Evolutionary conservation across 2,329 filamentous ascomycete species (phyloP), one percentile per base, ranked within the genome.

Genomic region (Diaporthe sp.): DNA sequence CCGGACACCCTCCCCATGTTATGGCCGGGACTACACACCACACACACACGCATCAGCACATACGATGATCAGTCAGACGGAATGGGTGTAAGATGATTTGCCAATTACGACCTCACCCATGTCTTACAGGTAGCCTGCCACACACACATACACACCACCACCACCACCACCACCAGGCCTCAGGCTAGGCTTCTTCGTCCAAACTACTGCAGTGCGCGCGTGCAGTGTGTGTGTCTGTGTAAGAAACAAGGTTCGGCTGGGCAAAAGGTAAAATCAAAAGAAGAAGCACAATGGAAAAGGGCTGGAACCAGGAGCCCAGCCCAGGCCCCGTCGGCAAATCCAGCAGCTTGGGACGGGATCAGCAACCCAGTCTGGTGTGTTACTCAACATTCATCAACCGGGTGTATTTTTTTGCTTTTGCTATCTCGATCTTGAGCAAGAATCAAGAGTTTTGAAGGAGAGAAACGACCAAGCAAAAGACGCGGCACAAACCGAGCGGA

Each of bases 81-180:
- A 67, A 72, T 73, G 49, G 74, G 61, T 76, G 74, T 72, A 74
- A 74, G 70, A 73, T 76, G 74, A 76, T 75, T 75, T 71, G 74
- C 58, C 74, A 57, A 73, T 73, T 71, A 25, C 1, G 15, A 22
- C 28, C 13, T 22, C 65, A 6, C 49, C 49, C 49, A 55, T 42
- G 65, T 34, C 65, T 39, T 55, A 53, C 47, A 70, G 65, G 49
- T 55, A 39, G 37, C 65, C 61, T n/a, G 20, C 34, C 65, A 55
- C 34, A 34, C n/a, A n/a, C n/a, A n/a, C n/a, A n/a, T n/a, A n/a
- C n/a, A n/a, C 47, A 37, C 57, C 39, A 37, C 9, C 44, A 39
- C 70, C 42, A 61, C 70, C 42, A 61, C 70, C 42, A 61, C 55
- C 60, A 55, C 28, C 49, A 13, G 31, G 15, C 49, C 1, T 15